Evolutionary conservation across 164 flowering plant genomes (phyloP), one percentile per base, ranked within the genome.

Genomic region (Aristolochia californica): DNA sequence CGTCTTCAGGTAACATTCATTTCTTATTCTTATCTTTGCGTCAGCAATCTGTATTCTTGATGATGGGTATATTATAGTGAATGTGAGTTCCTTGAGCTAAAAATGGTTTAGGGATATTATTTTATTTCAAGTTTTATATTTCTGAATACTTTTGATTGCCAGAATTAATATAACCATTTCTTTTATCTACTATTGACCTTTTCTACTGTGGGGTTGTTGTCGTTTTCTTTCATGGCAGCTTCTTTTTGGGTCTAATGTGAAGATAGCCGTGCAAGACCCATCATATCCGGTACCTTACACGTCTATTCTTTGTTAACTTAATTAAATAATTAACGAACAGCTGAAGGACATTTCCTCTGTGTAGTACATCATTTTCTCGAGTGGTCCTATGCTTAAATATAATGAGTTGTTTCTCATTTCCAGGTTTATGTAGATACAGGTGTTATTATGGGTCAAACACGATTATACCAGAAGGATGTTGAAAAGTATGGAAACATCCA

Each of bases 401-500:
- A 34, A 34, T 8, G 40, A 34, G 40, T 48, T 59, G n/a, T 0
- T 43, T 53, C 55, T 27, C 18, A 12, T 44, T 53, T 40, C 59
- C 77, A 93, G 97, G 98, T 95, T 57, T 93, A 93, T 75, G 96
- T 91, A 11, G 98, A 91, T 64, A 86, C 98, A 27, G 74, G 98
- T 71, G 98, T 91, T 24, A 91, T 93, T 24, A 74, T 89, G 80
- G 98, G 98, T 43, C 98, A 93, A 65, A 85, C 97, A 49, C 97
- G 91, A 43, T 74, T 67, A 65, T 93, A 67, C 62, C 85, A 81
- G 67, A 81, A 80, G 65, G 88, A 82, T 63, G 75, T 77, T 45
- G 83, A 80, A 65, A 93, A 81, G 70, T 89, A 75, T 70, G 79
- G 66, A 56, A 85, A 83, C n/a, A 89, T 93, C 63, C 94, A 82